phyloP scores from a whole-genome alignment of 2,329 filamentous ascomycete species.

The Cercospora berteroae region DNA sequence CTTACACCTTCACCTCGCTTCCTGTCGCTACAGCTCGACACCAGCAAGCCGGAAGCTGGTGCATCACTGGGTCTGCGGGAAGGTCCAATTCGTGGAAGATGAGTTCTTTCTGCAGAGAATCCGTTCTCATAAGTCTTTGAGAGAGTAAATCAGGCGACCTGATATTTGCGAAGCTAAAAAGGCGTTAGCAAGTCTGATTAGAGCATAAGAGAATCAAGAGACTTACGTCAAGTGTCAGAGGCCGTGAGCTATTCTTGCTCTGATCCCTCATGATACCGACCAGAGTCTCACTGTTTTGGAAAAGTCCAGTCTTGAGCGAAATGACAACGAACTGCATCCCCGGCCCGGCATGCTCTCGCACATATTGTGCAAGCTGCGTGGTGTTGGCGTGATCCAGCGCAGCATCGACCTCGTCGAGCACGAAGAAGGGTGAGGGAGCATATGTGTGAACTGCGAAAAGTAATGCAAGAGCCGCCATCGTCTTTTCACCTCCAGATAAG shows the following conservation, averaged over 20 bases:
- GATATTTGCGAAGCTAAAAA: slow-evolving; percentile 37
- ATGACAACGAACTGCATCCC: slow-evolving; percentile 99
- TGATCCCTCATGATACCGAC: slow-evolving; percentile 97
- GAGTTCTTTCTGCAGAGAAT: background rate
- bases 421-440: slow-evolving; percentile 94
- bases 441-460: slow-evolving; percentile 96
- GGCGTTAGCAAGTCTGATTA: background rate
- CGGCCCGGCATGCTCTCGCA: slow-evolving; percentile 86
- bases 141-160: slow-evolving; percentile 22
- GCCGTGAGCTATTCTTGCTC: slow-evolving; percentile 84
- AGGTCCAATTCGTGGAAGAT: background rate
- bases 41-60: background rate
- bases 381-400: slow-evolving; percentile 98
- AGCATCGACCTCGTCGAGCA: slow-evolving; percentile 95
- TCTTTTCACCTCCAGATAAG: slow-evolving; percentile 95
- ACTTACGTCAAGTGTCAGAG: slow-evolving; percentile 92
- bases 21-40: background rate
- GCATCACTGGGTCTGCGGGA: background rate
- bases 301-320: slow-evolving; percentile 88
- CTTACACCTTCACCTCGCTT: background rate
- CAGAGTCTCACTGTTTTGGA: slow-evolving; percentile 93
- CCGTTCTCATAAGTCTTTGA: background rate
- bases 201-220: background rate
- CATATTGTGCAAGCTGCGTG: slow-evolving; percentile 93
- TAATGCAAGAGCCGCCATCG: slow-evolving; percentile 94